phyloP scores from a whole-genome alignment of 2,329 filamentous ascomycete genomes.

The Xylariaceae sp. region DNA sequence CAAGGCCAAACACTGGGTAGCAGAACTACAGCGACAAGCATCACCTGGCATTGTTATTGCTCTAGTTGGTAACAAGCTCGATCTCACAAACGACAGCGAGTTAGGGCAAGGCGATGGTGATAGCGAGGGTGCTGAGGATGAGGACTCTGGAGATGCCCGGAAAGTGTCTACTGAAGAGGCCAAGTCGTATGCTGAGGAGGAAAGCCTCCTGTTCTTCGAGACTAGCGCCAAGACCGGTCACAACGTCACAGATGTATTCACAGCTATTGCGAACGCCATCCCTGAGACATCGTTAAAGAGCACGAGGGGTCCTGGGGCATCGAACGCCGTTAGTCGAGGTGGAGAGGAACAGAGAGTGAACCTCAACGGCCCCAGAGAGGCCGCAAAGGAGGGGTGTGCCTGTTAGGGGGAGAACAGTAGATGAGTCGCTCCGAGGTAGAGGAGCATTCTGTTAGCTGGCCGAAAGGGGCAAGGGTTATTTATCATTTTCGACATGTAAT shows the following conservation, averaged over 20 bases:
- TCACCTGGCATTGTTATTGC: conserved; percentile 97
- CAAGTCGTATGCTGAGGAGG: conserved; percentile 92
- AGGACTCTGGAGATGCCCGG: conserved; percentile 74
- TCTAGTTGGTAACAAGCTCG: conserved; percentile 94
- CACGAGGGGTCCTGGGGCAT: conserved; percentile 72
- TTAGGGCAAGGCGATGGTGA: conserved; percentile 51
- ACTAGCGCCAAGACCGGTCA: conserved; percentile 96
- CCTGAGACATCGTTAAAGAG: conserved; percentile 96
- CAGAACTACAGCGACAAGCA: conserved; percentile 94
- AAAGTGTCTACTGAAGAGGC: conserved; percentile 93
- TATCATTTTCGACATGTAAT: conserved; percentile 40
- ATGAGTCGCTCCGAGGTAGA: conserved; percentile 18
- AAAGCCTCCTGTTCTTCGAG: conserved; percentile 94
- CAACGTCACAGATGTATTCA: conserved; percentile 96
- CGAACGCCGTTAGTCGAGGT: conserved; percentile 63
- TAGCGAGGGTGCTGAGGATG: conserved; percentile 56
- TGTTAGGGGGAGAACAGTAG: conserved; percentile 62
- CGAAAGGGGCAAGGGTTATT: conserved; percentile 29
- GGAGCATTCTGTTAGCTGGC: conserved; percentile 20
- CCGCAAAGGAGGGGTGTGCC: conserved; percentile 89
- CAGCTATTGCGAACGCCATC: conserved; percentile 96
- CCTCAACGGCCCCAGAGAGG: conserved; percentile 74
- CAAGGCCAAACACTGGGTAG: conserved; percentile 99
- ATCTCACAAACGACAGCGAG: conserved; percentile 73
- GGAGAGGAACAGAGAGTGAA: conserved; percentile 81